Evolutionary conservation across 2,329 filamentous ascomycete species (phyloP).

Genomic region (Magnaporthiopsis incrustans): DNA sequence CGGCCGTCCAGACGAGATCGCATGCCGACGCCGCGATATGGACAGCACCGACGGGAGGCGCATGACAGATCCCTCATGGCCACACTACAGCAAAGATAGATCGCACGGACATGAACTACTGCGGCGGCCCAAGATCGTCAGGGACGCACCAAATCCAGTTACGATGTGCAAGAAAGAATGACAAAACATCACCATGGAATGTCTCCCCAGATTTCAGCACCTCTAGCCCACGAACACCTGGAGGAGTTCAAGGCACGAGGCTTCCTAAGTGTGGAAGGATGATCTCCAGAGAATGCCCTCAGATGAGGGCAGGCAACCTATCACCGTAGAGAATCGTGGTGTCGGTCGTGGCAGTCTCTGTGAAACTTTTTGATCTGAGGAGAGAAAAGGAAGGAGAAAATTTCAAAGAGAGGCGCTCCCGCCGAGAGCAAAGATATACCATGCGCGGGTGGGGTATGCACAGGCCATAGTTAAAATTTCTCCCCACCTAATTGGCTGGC

Average conservation of each 20-base stretch:
- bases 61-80: no score
- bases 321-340: conserved; percentile 49
- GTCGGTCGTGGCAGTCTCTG: conserved; percentile 57
- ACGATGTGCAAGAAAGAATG: neutral
- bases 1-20: no score
- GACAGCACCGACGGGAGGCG: no score
- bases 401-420: conserved; percentile 12
- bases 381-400: conserved; percentile 30
- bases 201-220: conserved; percentile 54
- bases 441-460: neutral
- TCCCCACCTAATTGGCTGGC: neutral
- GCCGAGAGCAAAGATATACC: conserved; percentile 2
- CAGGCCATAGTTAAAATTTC: neutral
- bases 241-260: conserved; percentile 38
- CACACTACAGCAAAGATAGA: no score
- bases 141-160: neutral
- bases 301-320: conserved; percentile 40
- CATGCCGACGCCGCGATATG: no score
- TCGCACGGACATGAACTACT: neutral
- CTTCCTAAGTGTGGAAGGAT: conserved; percentile 53
- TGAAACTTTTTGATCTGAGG: conserved; percentile 54
- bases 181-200: conserved; percentile 22
- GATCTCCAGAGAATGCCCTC: conserved; percentile 40
- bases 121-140: neutral
- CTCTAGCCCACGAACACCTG: conserved; percentile 36